A percentile compares a stretch with the other conserved stretches of the same genome.
Evolutionary conservation across 163 green algal species (phyloP).

Genomic region (Scenedesmus sp.): DNA sequence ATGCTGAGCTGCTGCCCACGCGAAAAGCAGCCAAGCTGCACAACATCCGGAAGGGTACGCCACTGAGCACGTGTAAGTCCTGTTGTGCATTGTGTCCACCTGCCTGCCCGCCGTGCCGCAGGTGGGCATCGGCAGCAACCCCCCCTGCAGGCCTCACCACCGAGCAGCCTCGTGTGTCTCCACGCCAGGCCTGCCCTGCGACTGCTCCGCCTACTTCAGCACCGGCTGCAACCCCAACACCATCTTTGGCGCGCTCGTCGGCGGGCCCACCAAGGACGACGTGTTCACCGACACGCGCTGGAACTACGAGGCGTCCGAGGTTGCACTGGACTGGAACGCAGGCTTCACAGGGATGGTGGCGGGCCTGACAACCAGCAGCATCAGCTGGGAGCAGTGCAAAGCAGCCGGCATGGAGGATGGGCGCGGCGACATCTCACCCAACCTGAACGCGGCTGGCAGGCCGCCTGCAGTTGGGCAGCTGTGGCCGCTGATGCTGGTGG

Average conservation of each 20-base stretch:
- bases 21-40: no score
- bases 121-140: constrained; percentile 52
- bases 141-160: constrained; percentile 55
- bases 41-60: no score
- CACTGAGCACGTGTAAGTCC: no score
- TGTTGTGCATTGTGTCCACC: no score
- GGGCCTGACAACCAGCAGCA: not conserved
- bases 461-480: not conserved
- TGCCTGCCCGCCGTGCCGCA: not conserved
- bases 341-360: constrained; percentile 59
- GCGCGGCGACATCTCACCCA: not conserved
- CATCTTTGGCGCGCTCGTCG: constrained; percentile 66
- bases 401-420: constrained; percentile 24
- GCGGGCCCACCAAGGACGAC: constrained; percentile 59
- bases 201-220: constrained; percentile 50
- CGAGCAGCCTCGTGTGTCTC: constrained; percentile 48
- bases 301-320: constrained; percentile 64
- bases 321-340: constrained; percentile 72
- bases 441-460: constrained; percentile 24
- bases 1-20: not conserved
- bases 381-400: constrained; percentile 49
- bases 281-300: constrained; percentile 57
- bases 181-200: not conserved
- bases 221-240: constrained; percentile 55
- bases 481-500: constrained; percentile 12